Evolutionary conservation across 2,329 filamentous ascomycete genomes (phyloP), one percentile per base, ranked within the genome.

Genomic region (Fusarium sp.): DNA sequence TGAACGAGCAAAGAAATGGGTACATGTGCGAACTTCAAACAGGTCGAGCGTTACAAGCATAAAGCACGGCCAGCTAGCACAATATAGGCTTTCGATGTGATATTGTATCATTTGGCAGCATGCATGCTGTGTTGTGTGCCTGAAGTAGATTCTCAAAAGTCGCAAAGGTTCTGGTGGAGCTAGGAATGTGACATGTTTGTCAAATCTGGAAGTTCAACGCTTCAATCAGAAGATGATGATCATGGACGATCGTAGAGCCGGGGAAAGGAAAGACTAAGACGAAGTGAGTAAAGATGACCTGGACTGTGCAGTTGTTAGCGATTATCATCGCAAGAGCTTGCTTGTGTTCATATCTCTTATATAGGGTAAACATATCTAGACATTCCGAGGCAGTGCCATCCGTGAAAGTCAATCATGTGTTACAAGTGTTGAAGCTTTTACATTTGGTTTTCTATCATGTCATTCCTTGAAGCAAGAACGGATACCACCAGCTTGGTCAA

Each of bases 161-260:
- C 11, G 30, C 3, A 41, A 52, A 23, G n/a, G n/a, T 26, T 13
- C 9, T 9, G 4, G n/a, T 20, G 12, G 31, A 9, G 18, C 23
- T 20, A 16, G 2, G 8, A 4, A 37, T 18, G 7, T 30, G 13
- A 33, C 26, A n/a, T 13, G n/a, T n/a, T 8, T 3, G 8, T 33
- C 15, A 15, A 23, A 38, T 40, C 34, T 28, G 34, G n/a, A 26
- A 36, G 15, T 16, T 10, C 5, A 16, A 34, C 15, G 3, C 30
- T 26, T 52, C 38, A 12, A 20, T 42, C 15, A 18, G 36, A 42
- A 52, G 20, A 40, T 28, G 54, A 26, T 57, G 54, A 57, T 57
- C 34, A 28, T n/a, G 36, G 54, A 13, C 45, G 54, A 57, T 57
- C 54, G 9, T 28, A 52, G 46, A 20, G 36, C 47, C 41, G n/a